phyloP scores from a whole-genome alignment of 73 alveolate genomes.

The Stentor coeruleus region DNA sequence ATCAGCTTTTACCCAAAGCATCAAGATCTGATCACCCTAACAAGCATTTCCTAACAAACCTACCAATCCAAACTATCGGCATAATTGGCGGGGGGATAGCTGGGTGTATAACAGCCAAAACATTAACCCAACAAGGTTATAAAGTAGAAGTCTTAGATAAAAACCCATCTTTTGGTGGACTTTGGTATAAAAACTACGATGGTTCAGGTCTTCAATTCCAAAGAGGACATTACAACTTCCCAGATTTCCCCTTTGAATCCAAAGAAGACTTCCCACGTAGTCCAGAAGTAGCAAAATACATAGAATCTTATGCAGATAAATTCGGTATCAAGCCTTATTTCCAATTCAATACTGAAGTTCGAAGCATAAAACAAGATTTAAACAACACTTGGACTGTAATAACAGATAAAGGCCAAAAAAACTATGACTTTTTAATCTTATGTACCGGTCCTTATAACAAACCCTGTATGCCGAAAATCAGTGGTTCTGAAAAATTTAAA shows the following conservation, averaged over 20 bases:
- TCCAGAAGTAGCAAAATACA: neutral
- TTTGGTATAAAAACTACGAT: slow-evolving; percentile 11
- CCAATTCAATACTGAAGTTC: slow-evolving; percentile 15
- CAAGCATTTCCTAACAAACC: neutral
- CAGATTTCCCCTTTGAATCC: slow-evolving; percentile 4
- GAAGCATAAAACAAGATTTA: neutral
- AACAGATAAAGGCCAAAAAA: slow-evolving; percentile 14
- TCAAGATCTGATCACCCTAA: slow-evolving; percentile 19
- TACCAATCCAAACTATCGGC: neutral
- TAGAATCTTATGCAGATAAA: neutral
- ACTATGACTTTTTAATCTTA: neutral
- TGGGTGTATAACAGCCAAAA: slow-evolving; percentile 9
- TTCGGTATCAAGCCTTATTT: neutral
- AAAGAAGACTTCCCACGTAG: neutral
- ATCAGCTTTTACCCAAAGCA: slow-evolving; percentile 15
- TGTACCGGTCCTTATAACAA: slow-evolving; percentile 25
- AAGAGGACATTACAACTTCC: slow-evolving; percentile 7
- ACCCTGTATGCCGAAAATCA: neutral
- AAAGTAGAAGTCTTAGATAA: slow-evolving; percentile 18
- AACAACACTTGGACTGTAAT: neutral
- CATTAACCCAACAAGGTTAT: slow-evolving; percentile 19
- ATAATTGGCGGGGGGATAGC: slow-evolving; percentile 10
- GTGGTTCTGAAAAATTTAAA: neutral
- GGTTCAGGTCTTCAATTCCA: slow-evolving; percentile 20
- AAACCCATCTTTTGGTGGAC: slow-evolving; percentile 4